Evolutionary conservation across 257 asterid genomes (phyloP).

Genomic region (Buddleja alternifolia): DNA sequence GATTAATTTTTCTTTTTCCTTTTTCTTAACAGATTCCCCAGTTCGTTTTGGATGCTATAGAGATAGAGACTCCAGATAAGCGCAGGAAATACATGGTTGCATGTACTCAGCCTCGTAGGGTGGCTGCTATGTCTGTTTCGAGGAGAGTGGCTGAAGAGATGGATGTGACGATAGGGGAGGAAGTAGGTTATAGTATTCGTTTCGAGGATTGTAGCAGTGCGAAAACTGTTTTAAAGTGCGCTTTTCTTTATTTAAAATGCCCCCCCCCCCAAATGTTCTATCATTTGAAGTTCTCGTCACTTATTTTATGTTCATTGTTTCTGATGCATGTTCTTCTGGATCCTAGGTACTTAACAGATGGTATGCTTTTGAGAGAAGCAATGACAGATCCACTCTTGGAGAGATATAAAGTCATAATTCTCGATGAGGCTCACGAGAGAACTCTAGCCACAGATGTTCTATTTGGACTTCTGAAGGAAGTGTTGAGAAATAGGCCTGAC

Average conservation of each 20-base stretch:
- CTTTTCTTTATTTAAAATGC: neutral
- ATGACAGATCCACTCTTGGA: conserved; percentile 95
- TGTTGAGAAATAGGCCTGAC: conserved; percentile 79
- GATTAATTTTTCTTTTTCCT: neutral
- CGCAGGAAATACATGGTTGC: conserved; percentile 86
- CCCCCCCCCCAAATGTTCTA: neutral
- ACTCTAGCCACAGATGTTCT: conserved; percentile 94
- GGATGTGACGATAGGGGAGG: conserved; percentile 97
- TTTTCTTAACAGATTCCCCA: conserved; percentile 78
- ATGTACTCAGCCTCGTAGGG: conserved; percentile 98
- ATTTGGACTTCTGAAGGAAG: conserved; percentile 96
- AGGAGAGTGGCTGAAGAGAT: conserved; percentile 98
- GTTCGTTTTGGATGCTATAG: conserved; percentile 84
- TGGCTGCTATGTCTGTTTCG: conserved; percentile 98
- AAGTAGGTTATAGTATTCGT: conserved; percentile 96
- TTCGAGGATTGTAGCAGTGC: conserved; percentile 96
- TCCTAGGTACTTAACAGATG: conserved; percentile 90
- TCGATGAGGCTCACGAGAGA: conserved; percentile 99
- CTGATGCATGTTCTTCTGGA: neutral
- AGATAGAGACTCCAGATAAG: conserved; percentile 66
- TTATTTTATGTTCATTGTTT: neutral
- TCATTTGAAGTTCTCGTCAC: neutral
- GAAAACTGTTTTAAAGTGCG: conserved; percentile 77
- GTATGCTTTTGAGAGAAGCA: conserved; percentile 99
- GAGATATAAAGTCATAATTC: conserved; percentile 92